phyloP scores from a whole-genome alignment of 108 stramenopile genomes.

The Fragilariopsis cylindrus region DNA sequence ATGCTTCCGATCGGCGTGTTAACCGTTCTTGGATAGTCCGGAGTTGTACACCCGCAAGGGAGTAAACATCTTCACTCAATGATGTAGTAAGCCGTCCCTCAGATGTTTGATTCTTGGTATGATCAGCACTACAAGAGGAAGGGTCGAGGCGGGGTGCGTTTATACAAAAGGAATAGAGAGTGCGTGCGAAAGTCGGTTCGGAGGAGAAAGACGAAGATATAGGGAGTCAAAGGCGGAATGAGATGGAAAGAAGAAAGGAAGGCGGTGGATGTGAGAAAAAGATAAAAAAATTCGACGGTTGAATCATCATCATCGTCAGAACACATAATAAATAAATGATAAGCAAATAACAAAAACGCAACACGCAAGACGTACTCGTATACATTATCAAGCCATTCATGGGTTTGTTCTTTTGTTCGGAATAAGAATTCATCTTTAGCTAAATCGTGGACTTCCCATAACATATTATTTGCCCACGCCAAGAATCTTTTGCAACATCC shows the following conservation, averaged over 20 bases:
- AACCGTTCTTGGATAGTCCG: conserved; percentile 83
- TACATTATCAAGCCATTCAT: conserved; percentile 84
- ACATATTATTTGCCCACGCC: conserved; percentile 82
- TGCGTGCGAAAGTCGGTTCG: no score
- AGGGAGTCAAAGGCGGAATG: no score
- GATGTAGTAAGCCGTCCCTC: conserved; percentile 84
- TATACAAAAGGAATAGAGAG: no score
- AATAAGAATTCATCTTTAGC: conserved; percentile 85
- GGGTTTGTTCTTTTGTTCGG: conserved; percentile 79
- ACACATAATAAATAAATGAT: neutral
- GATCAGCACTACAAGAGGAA: conserved; percentile 51
- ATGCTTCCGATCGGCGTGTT: conserved; percentile 72
- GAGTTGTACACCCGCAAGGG: conserved; percentile 79
- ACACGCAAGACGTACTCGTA: conserved; percentile 57
- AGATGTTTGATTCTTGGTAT: conserved; percentile 76
- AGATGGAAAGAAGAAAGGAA: neutral
- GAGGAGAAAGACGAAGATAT: no score
- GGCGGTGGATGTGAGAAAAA: neutral
- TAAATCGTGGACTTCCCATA: conserved; percentile 86
- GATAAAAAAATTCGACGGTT: no score
- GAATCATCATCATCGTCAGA: neutral
- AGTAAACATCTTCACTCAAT: conserved; percentile 82
- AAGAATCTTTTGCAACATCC: conserved; percentile 76
- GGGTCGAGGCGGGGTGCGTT: no score
- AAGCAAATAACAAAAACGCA: conserved; percentile 15